Percentiles rank a stretch among this genome's conserved stretches.
phyloP scores from a whole-genome alignment of 2,329 filamentous ascomycete species.

The Talaromyces atroroseus region DNA sequence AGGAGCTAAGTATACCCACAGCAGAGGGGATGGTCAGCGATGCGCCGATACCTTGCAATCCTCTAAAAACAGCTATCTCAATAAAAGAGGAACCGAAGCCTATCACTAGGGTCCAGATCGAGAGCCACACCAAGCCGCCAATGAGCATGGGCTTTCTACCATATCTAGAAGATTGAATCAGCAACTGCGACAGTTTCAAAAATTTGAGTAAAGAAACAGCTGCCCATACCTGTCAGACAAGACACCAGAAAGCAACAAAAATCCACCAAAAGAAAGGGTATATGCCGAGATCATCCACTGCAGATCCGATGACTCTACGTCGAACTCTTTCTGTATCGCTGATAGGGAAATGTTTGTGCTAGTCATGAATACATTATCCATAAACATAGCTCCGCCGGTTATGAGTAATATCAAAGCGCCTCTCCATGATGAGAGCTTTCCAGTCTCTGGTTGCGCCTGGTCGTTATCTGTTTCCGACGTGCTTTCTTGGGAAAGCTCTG shows the following conservation, averaged over 20 bases:
- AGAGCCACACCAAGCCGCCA: slow-evolving; percentile 32
- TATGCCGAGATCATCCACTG: slow-evolving; percentile 42
- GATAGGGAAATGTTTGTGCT: slow-evolving; percentile 38
- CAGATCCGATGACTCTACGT: slow-evolving; percentile 29
- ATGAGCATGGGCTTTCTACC: slow-evolving; percentile 36
- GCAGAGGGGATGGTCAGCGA: slow-evolving; percentile 46
- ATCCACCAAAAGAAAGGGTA: slow-evolving; percentile 37
- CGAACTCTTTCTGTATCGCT: slow-evolving; percentile 36
- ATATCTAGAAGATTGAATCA: slow-evolving; percentile 21
- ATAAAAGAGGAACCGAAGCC: slow-evolving; percentile 41
- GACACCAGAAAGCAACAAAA: slow-evolving; percentile 29
- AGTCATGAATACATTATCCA: slow-evolving; percentile 44
- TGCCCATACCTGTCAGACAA: slow-evolving; percentile 27
- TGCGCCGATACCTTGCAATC: slow-evolving; percentile 43
- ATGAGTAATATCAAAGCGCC: slow-evolving; percentile 35
- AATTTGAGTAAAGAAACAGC: neutral
- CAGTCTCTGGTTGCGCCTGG: slow-evolving; percentile 24
- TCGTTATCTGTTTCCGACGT: slow-evolving; percentile 6
- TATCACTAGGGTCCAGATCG: slow-evolving; percentile 32
- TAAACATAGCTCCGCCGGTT: slow-evolving; percentile 40
- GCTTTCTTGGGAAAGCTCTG: neutral
- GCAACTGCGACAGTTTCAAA: neutral
- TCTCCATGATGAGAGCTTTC: slow-evolving; percentile 33
- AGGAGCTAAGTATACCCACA: slow-evolving; percentile 43
- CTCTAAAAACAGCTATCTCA: slow-evolving; percentile 34